phyloP scores from a whole-genome alignment of 2,329 filamentous ascomycete genomes.

The Fusarium nematophilum region DNA sequence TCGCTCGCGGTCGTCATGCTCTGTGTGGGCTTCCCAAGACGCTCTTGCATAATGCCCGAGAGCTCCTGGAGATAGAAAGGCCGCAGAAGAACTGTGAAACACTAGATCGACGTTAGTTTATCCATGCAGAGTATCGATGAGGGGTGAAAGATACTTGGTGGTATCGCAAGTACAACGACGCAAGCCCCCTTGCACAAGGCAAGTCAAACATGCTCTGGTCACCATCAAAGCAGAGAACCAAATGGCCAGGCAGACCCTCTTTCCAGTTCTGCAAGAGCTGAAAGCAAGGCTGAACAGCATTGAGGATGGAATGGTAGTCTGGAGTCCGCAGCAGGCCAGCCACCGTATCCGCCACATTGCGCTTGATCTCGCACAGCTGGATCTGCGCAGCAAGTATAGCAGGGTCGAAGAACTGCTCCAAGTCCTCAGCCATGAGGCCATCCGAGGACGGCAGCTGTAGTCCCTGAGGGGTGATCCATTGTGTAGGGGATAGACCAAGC shows the following conservation, averaged over 20 bases:
- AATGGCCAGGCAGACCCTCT: neutral
- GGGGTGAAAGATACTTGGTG: too few relatives aligned
- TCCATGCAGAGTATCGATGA: too few relatives aligned
- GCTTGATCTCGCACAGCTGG: slow-evolving; percentile 15
- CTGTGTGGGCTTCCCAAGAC: neutral
- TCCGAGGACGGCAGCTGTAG: slow-evolving; percentile 3
- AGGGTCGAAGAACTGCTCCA: slow-evolving; percentile 15
- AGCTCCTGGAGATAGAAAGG: slow-evolving; percentile 16
- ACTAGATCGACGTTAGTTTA: too few relatives aligned
- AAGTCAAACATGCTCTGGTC: slow-evolving; percentile 2
- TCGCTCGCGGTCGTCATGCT: slow-evolving; percentile 1
- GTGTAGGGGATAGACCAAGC: slow-evolving; percentile 7
- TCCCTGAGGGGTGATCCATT: neutral
- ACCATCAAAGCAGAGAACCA: slow-evolving; percentile 7
- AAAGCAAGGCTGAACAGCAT: neutral
- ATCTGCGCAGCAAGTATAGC: slow-evolving; percentile 3
- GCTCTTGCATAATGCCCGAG: slow-evolving; percentile 8
- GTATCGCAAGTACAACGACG: slow-evolving; percentile 16
- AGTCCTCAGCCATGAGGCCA: neutral
- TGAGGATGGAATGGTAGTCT: slow-evolving; percentile 1
- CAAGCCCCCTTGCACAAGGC: slow-evolving; percentile 12
- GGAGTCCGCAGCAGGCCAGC: neutral
- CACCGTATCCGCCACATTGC: slow-evolving; percentile 3
- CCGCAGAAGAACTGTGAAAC: slow-evolving; percentile 10
- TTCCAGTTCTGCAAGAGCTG: slow-evolving; percentile 9